Base-by-base conservation (phyloP, 2,329 filamentous ascomycete genomes). In the Metarhizium robertsii region DNA sequence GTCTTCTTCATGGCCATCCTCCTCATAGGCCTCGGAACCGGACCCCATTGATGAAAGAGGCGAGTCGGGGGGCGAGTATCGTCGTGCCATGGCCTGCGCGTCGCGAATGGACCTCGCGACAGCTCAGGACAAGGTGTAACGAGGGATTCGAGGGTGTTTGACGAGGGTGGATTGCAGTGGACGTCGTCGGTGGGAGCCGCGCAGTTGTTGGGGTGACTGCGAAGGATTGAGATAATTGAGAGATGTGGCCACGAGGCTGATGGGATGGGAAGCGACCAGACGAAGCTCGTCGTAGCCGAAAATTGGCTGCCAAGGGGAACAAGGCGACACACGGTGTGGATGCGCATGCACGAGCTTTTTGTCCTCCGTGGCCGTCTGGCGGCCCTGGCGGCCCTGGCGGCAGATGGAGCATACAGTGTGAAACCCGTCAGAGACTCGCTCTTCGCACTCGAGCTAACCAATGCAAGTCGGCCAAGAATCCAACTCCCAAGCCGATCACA, bases 11-110 rank as follows among this genome's bases (percentile, higher is more conserved):
- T 72, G 70, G 16, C 59, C 70, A 20, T 78, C 75, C 48, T 78
- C 75, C 50, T 79, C 75, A 53, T 73, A 77, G 18, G 70, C 71
- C 52, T 76, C 75, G 18, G 57, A 58, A 50, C 73, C 74, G 4
- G 75, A 73, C 20, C 70, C 70, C 64, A 76, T 69, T 4, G 75
- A 77, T 34, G 76, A 79, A 4, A 77, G 69, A 29, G 76, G 75
- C 38, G 75, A 78, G 55, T 78, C 75, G 14, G 70, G 67, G 42
- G 70, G 71, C 34, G 71, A 71, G 55, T 67, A 70, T 53, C 66
- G 64, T 61, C 67, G 68, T 57, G 67, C 65, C 70, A 72, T 72
- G 55, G 60, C 63, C 55, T 65, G 25, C 65, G 65, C 61, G 58
- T 56, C 57, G 51, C 50, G 36, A 36, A 29, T 30, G 48, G 42